These are phyloP conservation scores for Nannochloris sp. DNA, from an alignment of 139 green algal species.

Conservation along the genomic window DNA sequence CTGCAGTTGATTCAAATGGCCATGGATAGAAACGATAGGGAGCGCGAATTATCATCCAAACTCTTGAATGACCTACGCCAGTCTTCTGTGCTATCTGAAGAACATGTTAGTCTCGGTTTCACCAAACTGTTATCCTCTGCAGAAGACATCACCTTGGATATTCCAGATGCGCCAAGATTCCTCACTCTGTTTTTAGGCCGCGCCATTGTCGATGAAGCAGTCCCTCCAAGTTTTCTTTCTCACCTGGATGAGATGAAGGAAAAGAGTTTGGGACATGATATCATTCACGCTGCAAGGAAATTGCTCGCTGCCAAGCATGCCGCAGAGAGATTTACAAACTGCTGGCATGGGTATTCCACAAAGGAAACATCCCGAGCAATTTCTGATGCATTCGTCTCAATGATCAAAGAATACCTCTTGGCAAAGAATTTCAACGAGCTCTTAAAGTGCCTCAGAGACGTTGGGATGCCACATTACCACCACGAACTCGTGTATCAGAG, in stretches of 20 bases:
- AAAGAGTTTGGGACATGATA: slow-evolving; percentile 46
- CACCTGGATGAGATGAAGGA: slow-evolving; percentile 43
- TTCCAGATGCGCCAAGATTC: slow-evolving; percentile 68
- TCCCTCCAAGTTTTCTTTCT: slow-evolving; percentile 76
- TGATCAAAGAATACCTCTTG: slow-evolving; percentile 31
- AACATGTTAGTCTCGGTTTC: slow-evolving; percentile 54
- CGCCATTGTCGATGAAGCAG: slow-evolving; percentile 86
- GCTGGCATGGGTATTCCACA: slow-evolving; percentile 60
- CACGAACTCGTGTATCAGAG: slow-evolving; percentile 67
- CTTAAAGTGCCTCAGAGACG: slow-evolving; percentile 42
- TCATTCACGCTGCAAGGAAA: slow-evolving; percentile 48
- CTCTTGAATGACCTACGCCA: slow-evolving; percentile 71
- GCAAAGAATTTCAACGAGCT: slow-evolving; percentile 40
- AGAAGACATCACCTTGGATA: slow-evolving; percentile 81
- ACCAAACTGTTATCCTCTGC: slow-evolving; percentile 49
- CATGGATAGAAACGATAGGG: slow-evolving; percentile 74
- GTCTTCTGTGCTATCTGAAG: slow-evolving; percentile 22
- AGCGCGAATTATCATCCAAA: slow-evolving; percentile 66
- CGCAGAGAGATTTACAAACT: slow-evolving; percentile 63
- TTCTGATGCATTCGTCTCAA: slow-evolving; percentile 6
- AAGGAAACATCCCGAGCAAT: slow-evolving; percentile 40
- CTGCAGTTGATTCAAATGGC: slow-evolving; percentile 43
- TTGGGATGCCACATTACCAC: slow-evolving; percentile 64
- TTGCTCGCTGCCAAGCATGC: slow-evolving; percentile 61
- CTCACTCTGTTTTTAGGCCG: slow-evolving; percentile 51